phyloP scores from a whole-genome alignment of 2,329 filamentous ascomycete genomes.

The Zymoseptoria brevis region DNA sequence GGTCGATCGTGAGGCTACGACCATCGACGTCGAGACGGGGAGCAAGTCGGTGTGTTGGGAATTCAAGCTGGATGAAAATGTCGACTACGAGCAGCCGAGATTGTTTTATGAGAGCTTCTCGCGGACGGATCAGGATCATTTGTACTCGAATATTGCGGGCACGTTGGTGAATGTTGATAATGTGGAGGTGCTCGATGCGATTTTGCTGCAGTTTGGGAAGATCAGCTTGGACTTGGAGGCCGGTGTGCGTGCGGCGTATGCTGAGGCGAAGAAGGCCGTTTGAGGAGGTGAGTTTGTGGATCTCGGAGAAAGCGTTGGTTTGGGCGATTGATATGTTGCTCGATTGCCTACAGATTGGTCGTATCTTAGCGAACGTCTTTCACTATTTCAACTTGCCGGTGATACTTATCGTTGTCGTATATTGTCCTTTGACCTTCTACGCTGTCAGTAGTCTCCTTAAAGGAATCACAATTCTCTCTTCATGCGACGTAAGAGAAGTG shows the following conservation, averaged over 20 bases:
- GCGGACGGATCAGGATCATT: conserved; percentile 19
- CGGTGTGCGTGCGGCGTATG: conserved; percentile 13
- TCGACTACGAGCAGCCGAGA: conserved; percentile 25
- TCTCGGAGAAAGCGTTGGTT: not conserved
- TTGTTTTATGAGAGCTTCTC: conserved; percentile 23
- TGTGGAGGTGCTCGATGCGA: conserved; percentile 15
- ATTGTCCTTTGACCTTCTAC: too few species aligned
- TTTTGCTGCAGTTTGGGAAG: conserved; percentile 20
- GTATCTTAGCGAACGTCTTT: not conserved
- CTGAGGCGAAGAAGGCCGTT: not conserved
- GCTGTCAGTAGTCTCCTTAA: too few species aligned
- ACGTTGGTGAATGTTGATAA: conserved; percentile 24
- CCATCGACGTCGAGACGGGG: conserved; percentile 17
- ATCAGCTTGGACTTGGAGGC: conserved; percentile 9
- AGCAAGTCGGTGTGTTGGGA: conserved; percentile 18
- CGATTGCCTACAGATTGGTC: not conserved
- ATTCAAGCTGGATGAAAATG: conserved; percentile 18
- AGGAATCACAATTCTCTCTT: too few species aligned
- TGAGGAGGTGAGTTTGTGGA: not conserved
- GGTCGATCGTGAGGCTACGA: conserved; percentile 16
- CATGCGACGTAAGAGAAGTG: not conserved
- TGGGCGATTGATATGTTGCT: not conserved
- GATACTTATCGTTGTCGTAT: not conserved
- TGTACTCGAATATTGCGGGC: conserved; percentile 25
- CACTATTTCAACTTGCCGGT: not conserved